phyloP scores from a whole-genome alignment of 495 filamentous ascomycete species.

The Schizothecium vesticola region DNA sequence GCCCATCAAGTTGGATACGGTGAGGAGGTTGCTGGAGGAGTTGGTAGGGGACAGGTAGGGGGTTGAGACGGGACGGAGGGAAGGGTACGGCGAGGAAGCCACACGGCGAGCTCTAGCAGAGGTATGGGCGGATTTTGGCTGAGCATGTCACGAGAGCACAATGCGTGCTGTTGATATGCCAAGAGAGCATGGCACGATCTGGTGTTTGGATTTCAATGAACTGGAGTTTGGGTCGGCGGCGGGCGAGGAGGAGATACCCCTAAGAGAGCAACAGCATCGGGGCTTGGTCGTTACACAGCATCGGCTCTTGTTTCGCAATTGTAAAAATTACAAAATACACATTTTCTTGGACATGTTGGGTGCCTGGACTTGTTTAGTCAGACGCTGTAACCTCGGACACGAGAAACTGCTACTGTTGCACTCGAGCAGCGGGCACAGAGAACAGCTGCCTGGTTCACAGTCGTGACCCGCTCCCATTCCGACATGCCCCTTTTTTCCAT shows the following conservation, averaged over 20 bases:
- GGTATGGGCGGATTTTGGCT: too few relatives aligned
- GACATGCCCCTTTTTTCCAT: too few relatives aligned
- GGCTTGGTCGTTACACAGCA: neutral
- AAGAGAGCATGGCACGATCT: neutral
- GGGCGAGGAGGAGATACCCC: neutral
- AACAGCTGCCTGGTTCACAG: neutral
- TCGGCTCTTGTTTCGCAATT: neutral
- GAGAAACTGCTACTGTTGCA: neutral
- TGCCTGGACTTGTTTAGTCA: neutral
- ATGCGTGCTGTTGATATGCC: neutral
- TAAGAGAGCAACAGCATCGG: neutral
- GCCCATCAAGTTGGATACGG: slow-evolving; percentile 45
- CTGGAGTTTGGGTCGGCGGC: neutral
- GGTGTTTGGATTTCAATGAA: neutral
- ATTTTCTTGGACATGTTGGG: neutral
- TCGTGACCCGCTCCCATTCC: neutral
- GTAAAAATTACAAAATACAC: neutral
- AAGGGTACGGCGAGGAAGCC: too few relatives aligned
- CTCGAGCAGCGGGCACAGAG: neutral
- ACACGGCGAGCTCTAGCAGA: too few relatives aligned
- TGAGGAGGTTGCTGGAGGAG: slow-evolving; percentile 17
- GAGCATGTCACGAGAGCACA: too few relatives aligned
- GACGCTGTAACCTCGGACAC: too few relatives aligned
- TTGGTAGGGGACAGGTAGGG: neutral
- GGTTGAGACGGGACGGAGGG: too few relatives aligned